Percentiles rank a stretch among this genome's conserved stretches.
phyloP scores from a whole-genome alignment of 106 monocot genomes.

The Dactylorhiza incarnata region DNA sequence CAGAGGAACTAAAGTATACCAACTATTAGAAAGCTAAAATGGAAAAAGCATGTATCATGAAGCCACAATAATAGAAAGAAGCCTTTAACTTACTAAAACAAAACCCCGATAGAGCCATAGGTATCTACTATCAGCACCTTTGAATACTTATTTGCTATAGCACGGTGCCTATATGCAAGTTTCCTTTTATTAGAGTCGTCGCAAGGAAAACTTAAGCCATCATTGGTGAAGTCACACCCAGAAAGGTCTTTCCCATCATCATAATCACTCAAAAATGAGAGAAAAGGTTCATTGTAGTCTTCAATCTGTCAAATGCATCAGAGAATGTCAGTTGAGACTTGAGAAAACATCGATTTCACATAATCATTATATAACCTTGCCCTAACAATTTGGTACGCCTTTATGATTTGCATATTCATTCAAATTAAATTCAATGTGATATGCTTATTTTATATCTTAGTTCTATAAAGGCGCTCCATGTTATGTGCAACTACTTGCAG shows the following conservation, averaged over 20 bases:
- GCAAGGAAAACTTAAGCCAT: conserved; percentile 48
- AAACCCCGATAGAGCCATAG: conserved; percentile 4
- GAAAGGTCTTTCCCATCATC: conserved; percentile 87
- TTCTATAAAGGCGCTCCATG: no score
- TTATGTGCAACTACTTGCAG: background rate
- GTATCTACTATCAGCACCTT: conserved; percentile 44
- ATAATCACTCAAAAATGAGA: conserved; percentile 45
- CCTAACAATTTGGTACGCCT: background rate
- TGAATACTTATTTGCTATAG: conserved; percentile 67
- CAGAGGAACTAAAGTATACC: background rate
- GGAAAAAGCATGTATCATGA: background rate
- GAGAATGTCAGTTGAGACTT: background rate
- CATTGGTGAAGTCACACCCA: conserved; percentile 74
- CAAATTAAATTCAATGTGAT: no score
- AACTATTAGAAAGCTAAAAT: background rate
- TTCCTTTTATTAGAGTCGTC: conserved; percentile 82
- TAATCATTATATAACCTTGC: background rate
- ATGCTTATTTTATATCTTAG: no score
- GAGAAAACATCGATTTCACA: background rate
- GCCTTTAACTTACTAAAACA: conserved; percentile 20
- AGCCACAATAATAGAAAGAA: conserved; percentile 2
- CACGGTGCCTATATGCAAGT: conserved; percentile 77
- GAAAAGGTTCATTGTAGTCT: conserved; percentile 76
- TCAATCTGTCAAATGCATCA: conserved; percentile 49
- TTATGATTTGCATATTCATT: no score